Evolutionary conservation across 2,329 filamentous ascomycete species (phyloP), one percentile per base, ranked within the genome.

Genomic region (Graphilbum fragrans): DNA sequence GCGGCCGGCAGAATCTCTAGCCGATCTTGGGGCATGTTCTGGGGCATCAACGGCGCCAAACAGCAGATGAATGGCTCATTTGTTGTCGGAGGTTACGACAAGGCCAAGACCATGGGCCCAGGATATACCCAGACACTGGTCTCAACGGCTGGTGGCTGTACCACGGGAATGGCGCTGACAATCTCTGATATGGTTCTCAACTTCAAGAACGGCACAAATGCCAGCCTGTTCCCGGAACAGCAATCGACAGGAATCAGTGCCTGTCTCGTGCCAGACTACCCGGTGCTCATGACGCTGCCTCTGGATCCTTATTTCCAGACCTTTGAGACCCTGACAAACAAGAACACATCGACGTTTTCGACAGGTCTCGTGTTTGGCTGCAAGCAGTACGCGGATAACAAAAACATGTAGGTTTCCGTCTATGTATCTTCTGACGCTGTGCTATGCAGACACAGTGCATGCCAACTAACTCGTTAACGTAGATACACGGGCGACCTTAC

Each of bases 131-230:
- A 49, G 39, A 45, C 50, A 18, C 46, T 58, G 41, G 49, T 46
- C 1, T 14, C 35, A 4, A 42, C 31, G n/a, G 41, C 35, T 21
- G 38, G 21, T 12, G 32, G 22, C 7, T 59, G 56, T 42, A 17
- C 48, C 5, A 55, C 56, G n/a, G 49, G 49, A 18, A 50, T 59
- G 52, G 22, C 55, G 2, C 48, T 57, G 19, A 46, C 47, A 20
- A 52, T 59, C 21, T 41, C 47, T 20, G 53, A 58, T 41, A 52
- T 60, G 14, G 41, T 49, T 16, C 48, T 58, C 43, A 54, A 58
- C 45, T 58, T 55, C 45, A 49, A 51, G 2, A 58, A 58, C 45
- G 55, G 56, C 22, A 57, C 52, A 33, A 47, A 58, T n/a, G 44
- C 40, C 25, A 58, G 55, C 42, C 50, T 60, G 18, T 53, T 55